A percentile compares a stretch with the other conserved stretches of the same genome.
Evolutionary conservation across 352 stramenopile species (phyloP).

Genomic region (Elongisporangium undulatum): DNA sequence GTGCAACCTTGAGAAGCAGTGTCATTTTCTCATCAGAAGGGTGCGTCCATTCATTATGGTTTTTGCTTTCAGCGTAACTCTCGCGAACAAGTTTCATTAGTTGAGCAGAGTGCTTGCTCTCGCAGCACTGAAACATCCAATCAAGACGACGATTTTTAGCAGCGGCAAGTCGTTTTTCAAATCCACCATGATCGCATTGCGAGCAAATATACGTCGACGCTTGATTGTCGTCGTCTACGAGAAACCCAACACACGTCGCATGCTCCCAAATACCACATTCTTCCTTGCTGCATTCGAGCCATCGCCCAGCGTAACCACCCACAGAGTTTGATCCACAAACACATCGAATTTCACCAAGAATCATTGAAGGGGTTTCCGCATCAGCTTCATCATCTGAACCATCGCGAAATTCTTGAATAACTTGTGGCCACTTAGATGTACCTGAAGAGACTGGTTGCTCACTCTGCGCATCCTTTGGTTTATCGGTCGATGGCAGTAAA

Average conservation of each 20-base stretch:
- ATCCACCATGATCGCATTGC: slow-evolving; percentile 38
- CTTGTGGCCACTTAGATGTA: background rate
- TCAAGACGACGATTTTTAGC: slow-evolving; percentile 26
- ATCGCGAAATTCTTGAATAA: background rate
- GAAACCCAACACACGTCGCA: slow-evolving; percentile 59
- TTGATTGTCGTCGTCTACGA: slow-evolving; percentile 17
- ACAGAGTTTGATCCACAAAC: slow-evolving; percentile 42
- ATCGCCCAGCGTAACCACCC: slow-evolving; percentile 49
- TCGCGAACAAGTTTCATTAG: slow-evolving; percentile 42
- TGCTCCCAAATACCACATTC: slow-evolving; percentile 69
- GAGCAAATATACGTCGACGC: slow-evolving; percentile 36
- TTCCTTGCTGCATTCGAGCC: slow-evolving; percentile 64
- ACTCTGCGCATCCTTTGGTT: background rate
- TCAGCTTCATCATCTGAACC: background rate
- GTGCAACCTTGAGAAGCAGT: slow-evolving; percentile 48
- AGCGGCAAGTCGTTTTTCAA: slow-evolving; percentile 16
- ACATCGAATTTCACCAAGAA: slow-evolving; percentile 48
- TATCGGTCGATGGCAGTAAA: background rate
- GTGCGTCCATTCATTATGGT: slow-evolving; percentile 31
- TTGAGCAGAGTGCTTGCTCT: slow-evolving; percentile 46
- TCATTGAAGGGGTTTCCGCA: background rate
- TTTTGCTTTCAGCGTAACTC: slow-evolving; percentile 13
- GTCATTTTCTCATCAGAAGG: slow-evolving; percentile 24
- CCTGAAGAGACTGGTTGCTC: background rate
- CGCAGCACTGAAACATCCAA: slow-evolving; percentile 71